These are phyloP conservation scores for Hyaloscypha hepaticicola DNA, from an alignment of 495 filamentous ascomycete species.

Conservation along the genomic window DNA sequence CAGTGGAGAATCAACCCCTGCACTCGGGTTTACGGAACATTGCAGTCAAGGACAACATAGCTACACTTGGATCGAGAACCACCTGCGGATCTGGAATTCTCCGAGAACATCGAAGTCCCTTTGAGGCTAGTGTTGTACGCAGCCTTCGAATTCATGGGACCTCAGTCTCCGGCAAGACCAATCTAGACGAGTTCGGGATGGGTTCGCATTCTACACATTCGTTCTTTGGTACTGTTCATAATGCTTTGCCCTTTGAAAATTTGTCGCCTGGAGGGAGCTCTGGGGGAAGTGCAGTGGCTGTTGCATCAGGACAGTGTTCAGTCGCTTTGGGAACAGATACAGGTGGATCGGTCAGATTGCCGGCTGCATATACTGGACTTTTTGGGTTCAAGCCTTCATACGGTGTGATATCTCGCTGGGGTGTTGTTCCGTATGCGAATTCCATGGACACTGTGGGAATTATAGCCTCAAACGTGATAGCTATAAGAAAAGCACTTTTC, in stretches of 20 bases:
- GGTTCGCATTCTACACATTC: constrained; percentile 85
- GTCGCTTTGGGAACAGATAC: constrained; percentile 92
- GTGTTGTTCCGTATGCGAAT: constrained; percentile 93
- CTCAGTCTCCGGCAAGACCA: constrained; percentile 74
- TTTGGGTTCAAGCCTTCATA: constrained; percentile 95
- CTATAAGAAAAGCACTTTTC: constrained; percentile 54
- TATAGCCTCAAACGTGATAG: constrained; percentile 51
- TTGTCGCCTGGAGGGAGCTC: constrained; percentile 88
- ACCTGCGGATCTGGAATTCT: constrained; percentile 81
- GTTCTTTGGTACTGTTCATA: constrained; percentile 64
- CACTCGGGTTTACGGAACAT: constrained; percentile 34
- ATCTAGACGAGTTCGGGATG: constrained; percentile 98
- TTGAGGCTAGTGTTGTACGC: constrained; percentile 78
- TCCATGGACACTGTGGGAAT: constrained; percentile 93
- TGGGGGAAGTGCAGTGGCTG: constrained; percentile 87
- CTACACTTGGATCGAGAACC: constrained; percentile 56
- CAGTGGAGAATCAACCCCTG: background rate
- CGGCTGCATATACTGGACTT: constrained; percentile 84
- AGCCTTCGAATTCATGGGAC: constrained; percentile 27
- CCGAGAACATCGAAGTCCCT: constrained; percentile 69
- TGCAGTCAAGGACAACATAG: constrained; percentile 90
- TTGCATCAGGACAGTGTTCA: constrained; percentile 67
- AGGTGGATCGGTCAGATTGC: constrained; percentile 87
- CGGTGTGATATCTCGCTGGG: constrained; percentile 78
- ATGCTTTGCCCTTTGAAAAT: constrained; percentile 29